Evolutionary conservation across 148 eudicot species (phyloP).

Genomic region (Cornus suecica): DNA sequence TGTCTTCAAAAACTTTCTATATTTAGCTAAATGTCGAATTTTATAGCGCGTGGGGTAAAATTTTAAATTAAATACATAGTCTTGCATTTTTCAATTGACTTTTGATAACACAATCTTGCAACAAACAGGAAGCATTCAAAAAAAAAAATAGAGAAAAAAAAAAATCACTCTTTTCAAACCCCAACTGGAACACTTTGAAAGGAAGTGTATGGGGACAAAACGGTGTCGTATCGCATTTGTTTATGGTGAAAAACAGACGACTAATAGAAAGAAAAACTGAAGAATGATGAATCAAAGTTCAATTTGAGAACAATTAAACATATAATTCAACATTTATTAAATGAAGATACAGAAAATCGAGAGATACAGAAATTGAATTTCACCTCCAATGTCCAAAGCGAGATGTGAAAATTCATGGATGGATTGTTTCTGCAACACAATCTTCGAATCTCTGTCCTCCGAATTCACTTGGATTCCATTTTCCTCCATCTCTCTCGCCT

Average conservation of each 20-base stretch:
- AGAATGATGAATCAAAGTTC: not conserved
- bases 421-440: constrained; percentile 20
- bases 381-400: constrained; percentile 95
- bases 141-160: too few species aligned
- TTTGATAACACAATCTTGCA: not conserved
- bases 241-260: not conserved
- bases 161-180: not conserved
- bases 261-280: not conserved
- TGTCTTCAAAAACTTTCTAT: not conserved
- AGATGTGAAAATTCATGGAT: constrained; percentile 44
- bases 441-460: constrained; percentile 7
- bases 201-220: not conserved
- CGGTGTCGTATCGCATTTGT: not conserved
- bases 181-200: not conserved
- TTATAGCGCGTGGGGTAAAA: not conserved
- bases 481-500: constrained; percentile 4
- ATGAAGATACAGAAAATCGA: not conserved
- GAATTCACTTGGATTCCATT: constrained; percentile 2
- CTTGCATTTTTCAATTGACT: not conserved
- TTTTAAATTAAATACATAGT: not conserved
- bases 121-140: not conserved
- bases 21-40: not conserved
- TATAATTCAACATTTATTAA: not conserved
- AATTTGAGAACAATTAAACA: not conserved
- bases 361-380: not conserved